Conservation (phyloP, 495 filamentous ascomycete genomes). For the Penicillium paxilli region DNA sequence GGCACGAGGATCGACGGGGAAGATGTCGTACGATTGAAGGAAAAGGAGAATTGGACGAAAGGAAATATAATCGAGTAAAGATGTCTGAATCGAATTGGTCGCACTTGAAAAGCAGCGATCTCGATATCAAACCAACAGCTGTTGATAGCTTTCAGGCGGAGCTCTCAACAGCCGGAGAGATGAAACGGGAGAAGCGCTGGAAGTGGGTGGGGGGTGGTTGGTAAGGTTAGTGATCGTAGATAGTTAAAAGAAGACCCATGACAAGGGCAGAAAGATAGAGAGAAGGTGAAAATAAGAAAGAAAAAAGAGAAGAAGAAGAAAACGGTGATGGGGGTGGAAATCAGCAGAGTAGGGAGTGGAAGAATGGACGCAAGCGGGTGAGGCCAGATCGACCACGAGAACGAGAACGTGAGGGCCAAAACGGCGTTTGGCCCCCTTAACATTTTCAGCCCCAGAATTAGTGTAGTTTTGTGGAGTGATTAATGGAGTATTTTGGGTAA, state of each 20-base stretch:
- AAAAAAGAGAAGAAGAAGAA: slow-evolving; percentile 15
- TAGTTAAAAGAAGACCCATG: slow-evolving; percentile 37
- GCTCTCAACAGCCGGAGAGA: slow-evolving; percentile 25
- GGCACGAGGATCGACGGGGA: not conserved
- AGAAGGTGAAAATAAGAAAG: slow-evolving; percentile 12
- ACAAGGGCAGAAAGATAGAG: slow-evolving; percentile 27
- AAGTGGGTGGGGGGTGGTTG: too few relatives aligned
- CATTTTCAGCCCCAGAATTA: slow-evolving; percentile 5
- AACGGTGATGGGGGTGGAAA: slow-evolving; percentile 11
- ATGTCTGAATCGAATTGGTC: slow-evolving; percentile 1
- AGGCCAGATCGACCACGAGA: slow-evolving; percentile 37
- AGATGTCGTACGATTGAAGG: not conserved
- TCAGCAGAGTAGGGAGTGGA: slow-evolving; percentile 17
- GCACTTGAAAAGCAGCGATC: not conserved
- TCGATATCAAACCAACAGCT: slow-evolving; percentile 8
- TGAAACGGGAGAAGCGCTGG: slow-evolving; percentile 24
- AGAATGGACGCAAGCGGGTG: slow-evolving; percentile 36
- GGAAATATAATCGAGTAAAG: slow-evolving; percentile 1
- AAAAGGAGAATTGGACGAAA: slow-evolving; percentile 17
- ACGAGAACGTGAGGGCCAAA: slow-evolving; percentile 18
- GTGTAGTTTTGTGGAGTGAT: too few relatives aligned
- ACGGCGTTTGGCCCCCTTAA: too few relatives aligned
- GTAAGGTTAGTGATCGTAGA: slow-evolving; percentile 40
- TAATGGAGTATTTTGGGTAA: too few relatives aligned
- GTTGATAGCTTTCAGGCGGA: slow-evolving; percentile 18